Evolutionary conservation across 2,329 filamentous ascomycete species (phyloP), one percentile per base, ranked within the genome.

Genomic region (Sporothrix brunneoviolacea): DNA sequence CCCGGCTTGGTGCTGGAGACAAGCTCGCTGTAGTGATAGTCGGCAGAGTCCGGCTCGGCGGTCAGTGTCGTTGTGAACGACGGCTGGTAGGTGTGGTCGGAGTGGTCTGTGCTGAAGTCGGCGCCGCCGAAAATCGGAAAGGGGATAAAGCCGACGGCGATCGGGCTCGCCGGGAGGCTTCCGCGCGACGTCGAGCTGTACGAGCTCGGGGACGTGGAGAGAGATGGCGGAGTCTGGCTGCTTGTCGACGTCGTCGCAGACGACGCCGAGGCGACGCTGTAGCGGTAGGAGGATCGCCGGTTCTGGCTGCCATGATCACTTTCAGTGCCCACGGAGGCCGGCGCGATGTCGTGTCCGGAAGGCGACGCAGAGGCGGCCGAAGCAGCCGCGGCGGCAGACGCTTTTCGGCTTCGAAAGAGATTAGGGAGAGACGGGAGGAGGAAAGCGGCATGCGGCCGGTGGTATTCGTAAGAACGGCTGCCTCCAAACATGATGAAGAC

Each of bases 381-480:
- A 5, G 24, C 24, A 28, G 24, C 24, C 24, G 24, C 24, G 5
- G 24, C 24, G 5, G 24, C 16, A 9, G 35, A 5, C 16, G n/a
- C 12, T 32, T 40, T 48, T 2, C 36, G 41, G 24, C 51, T 40
- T 12, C 55, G 56, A 45, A 59, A 58, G 16, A 59, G 55, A 5
- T 58, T 37, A 19, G 46, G 56, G 8, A 64, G 51, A 35, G 58
- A 55, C 3, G 62, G 62, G 16, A 63, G 58, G 18, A 65, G 59
- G 45, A 57, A 65, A 22, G 56, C 52, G 2, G 60, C 57, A 37
- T 60, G 60, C 5, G 48, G 50, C 13, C 54, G 59, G 10, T 38
- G 8, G 16, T 24, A 18, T 10, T 28, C 28, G 24, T 16, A 24
- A 32, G 48, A 27, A 5, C 24, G 24, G 4, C 10, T 36, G 27